Conservation (phyloP, 352 stramenopile species). For the Phytophthora agathidicida region DNA sequence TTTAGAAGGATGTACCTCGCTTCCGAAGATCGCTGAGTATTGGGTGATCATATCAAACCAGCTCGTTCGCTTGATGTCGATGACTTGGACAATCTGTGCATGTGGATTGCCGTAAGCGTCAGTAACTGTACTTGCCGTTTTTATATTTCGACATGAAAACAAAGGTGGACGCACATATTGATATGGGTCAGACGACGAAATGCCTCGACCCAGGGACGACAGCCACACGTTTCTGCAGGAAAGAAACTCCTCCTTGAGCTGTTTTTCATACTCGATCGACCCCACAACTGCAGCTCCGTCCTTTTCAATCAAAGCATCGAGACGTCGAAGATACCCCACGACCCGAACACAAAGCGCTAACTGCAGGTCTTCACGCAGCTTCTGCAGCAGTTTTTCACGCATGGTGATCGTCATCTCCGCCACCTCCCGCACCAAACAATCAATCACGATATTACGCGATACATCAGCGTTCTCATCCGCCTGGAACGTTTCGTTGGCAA, state of each 20-base stretch:
- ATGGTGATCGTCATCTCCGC: slow-evolving; percentile 65
- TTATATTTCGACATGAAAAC: background rate
- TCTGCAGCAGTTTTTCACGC: slow-evolving; percentile 81
- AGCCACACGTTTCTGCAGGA: slow-evolving; percentile 80
- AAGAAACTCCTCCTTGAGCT: slow-evolving; percentile 89
- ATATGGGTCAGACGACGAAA: slow-evolving; percentile 75
- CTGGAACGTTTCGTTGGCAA: slow-evolving; percentile 81
- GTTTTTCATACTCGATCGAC: slow-evolving; percentile 70
- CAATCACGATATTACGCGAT: slow-evolving; percentile 65
- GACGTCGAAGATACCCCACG: slow-evolving; percentile 77
- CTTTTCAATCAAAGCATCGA: slow-evolving; percentile 54
- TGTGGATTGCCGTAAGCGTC: background rate
- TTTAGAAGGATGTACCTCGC: slow-evolving; percentile 42
- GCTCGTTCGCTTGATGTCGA: slow-evolving; percentile 88
- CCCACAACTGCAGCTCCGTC: slow-evolving; percentile 23
- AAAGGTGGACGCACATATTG: slow-evolving; percentile 64
- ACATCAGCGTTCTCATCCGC: slow-evolving; percentile 24
- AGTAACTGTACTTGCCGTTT: background rate
- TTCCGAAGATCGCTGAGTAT: slow-evolving; percentile 91
- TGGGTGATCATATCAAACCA: slow-evolving; percentile 93
- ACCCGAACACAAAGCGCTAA: slow-evolving; percentile 83
- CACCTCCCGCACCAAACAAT: slow-evolving; percentile 71
- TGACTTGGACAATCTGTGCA: slow-evolving; percentile 80
- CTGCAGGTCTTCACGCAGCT: slow-evolving; percentile 82
- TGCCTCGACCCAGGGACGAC: slow-evolving; percentile 55